Base-by-base conservation (phyloP, 805 yeast species). In the Sugiyamaella lignohabitans region DNA sequence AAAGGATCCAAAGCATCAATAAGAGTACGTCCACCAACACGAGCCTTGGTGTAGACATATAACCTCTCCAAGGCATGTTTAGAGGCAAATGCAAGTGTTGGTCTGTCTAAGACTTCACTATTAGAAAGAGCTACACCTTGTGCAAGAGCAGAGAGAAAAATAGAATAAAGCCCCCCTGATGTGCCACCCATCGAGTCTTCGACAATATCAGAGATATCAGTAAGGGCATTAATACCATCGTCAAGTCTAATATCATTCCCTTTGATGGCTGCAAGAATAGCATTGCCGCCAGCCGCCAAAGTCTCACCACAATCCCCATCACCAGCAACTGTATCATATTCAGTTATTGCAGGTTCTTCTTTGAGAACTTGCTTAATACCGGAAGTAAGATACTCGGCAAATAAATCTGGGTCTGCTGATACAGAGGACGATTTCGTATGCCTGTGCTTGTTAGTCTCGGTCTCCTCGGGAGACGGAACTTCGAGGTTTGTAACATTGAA, bases 251-350 rank as follows among this genome's bases (percentile, higher is more conserved):
- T 29, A 16, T 48, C 32, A 22, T 65, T 62, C 24, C 73, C 67
- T 6, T 71, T 67, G 40, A 87, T 66, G 18, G 79, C 77, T 8
- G 72, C 67, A 38, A 79, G 64, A 38, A 89, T 75, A 1, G 85
- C 88, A 46, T 80, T 73, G 23, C 88, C 93, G 35, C 97, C 98
- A 20, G 78, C 74, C 11, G 36, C 44, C 51, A 89, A 68, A 1
- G 97, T 89, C 58, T 87, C 93, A 36, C 98, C 98, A 67, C 97
- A 89, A 62, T 89, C 98, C 57, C 98, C 98, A 63, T 89, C 98
- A 48, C 98, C 98, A 1, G 91, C 96, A 54, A 80, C 73, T 1
- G 94, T 84, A 59, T 89, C 98, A 55, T 84, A 80, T 46, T 78
- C 74, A 1, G 97, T 89, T 59, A 89, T 83, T 57, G 78, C 76